Conservation (phyloP, 2,329 filamentous ascomycete species). For the Fusarium penzigii region DNA sequence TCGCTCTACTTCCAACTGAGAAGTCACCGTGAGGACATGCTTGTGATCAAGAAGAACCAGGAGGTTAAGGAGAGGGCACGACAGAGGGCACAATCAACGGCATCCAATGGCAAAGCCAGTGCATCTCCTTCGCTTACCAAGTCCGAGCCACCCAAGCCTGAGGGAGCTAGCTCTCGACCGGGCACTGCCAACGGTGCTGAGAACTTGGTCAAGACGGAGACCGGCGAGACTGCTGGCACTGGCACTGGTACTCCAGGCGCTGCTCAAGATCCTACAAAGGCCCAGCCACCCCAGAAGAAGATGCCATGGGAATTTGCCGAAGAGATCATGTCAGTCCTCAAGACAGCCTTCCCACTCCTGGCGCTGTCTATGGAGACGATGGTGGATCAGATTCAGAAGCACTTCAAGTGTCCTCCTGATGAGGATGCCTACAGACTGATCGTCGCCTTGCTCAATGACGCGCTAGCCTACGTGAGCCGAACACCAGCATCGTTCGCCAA, state of each 20-base stretch:
- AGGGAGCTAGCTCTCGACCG: conserved; percentile 46
- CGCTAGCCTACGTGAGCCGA: conserved; percentile 85
- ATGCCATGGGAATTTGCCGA: conserved; percentile 96
- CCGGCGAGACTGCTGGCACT: conserved; percentile 36
- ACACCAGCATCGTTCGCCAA: conserved; percentile 84
- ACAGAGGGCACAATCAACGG: conserved; percentile 48
- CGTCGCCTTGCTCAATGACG: conserved; percentile 95
- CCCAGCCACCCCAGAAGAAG: conserved; percentile 56
- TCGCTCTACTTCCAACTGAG: conserved; percentile 93
- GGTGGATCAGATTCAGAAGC: conserved; percentile 98
- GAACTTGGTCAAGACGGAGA: conserved; percentile 47
- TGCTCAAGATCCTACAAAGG: conserved; percentile 25
- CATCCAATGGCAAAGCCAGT: conserved; percentile 46
- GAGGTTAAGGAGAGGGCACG: conserved; percentile 69
- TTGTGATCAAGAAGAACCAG: conserved; percentile 85
- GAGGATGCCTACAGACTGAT: conserved; percentile 97
- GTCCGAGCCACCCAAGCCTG: conserved; percentile 47
- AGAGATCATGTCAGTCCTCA: conserved; percentile 91
- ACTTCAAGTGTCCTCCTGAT: conserved; percentile 98
- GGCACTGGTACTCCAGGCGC: conserved; percentile 27
- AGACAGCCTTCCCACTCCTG: conserved; percentile 94
- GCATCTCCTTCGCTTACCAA: conserved; percentile 54
- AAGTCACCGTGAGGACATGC: conserved; percentile 92
- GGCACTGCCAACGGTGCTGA: conserved; percentile 52
- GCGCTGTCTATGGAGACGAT: conserved; percentile 99